Percentiles rank a stretch among this genome's conserved stretches.
Conservation (phyloP, 371 early-diverging fungal genomes). For the Mucor ambiguus region DNA sequence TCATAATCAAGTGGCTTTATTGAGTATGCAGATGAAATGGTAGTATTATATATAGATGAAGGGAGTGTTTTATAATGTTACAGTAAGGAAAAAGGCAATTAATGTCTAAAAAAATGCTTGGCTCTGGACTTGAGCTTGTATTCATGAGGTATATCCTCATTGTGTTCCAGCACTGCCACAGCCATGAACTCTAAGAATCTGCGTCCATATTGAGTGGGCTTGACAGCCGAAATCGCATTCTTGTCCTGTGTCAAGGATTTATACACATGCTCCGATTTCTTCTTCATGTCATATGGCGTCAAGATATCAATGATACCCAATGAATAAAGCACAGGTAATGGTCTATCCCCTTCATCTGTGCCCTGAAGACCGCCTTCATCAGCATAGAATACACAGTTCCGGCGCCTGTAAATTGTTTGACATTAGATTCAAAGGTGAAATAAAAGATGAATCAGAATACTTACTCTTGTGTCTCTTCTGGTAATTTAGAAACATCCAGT, state of each 20-base stretch:
- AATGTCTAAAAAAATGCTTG: slow-evolving; percentile 13
- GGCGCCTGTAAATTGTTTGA: slow-evolving; percentile 43
- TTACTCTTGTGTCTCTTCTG: slow-evolving; percentile 55
- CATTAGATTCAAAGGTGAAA: neutral
- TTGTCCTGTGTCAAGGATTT: slow-evolving; percentile 81
- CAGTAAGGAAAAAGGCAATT: neutral
- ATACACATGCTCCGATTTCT: slow-evolving; percentile 88
- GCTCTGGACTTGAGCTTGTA: slow-evolving; percentile 21
- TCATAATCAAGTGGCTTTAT: neutral
- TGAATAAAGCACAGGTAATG: slow-evolving; percentile 81
- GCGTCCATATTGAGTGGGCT: slow-evolving; percentile 83
- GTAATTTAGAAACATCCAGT: slow-evolving; percentile 58
- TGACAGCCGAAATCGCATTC: slow-evolving; percentile 88
- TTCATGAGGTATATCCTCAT: slow-evolving; percentile 48
- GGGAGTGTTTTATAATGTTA: neutral
- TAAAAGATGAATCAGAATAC: neutral
- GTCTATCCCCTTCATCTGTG: slow-evolving; percentile 74
- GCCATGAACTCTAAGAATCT: slow-evolving; percentile 92
- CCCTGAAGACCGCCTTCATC: slow-evolving; percentile 92
- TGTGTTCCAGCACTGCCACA: slow-evolving; percentile 40
- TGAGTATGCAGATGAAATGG: neutral
- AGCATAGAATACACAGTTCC: slow-evolving; percentile 81
- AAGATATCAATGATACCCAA: slow-evolving; percentile 97
- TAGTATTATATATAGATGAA: neutral
- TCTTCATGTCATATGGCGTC: slow-evolving; percentile 91